Base-by-base conservation (phyloP, 768 basidiomycete species). In the Psilocybe subaeruginosa region DNA sequence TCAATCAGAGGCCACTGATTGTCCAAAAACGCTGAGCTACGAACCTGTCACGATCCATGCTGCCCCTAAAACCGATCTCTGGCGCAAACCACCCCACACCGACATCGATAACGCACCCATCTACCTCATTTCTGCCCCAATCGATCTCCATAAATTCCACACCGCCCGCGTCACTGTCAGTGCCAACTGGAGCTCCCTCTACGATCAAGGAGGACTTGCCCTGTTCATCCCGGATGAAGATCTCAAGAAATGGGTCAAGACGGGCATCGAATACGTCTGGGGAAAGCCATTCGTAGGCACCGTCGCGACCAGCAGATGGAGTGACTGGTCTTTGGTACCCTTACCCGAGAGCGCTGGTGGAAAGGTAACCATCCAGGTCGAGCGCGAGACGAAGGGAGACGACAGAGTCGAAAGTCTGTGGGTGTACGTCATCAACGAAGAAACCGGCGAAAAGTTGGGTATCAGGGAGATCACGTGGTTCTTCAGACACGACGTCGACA, bases 151-250 rank as follows among this genome's bases (percentile, higher is more conserved):
- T 59, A 64, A 51, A 46, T 74, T 74, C 67, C 72, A 68, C 52
- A 67, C 71, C n/a, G 73, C 73, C 6, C 66, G 67, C 51, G 72
- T 74, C 49, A 74, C 72, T 19, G 68, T 74, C 49, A 66, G 60
- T 19, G 73, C 59, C 0, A 60, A 69, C 35, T 73, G 72, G 73
- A 68, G 64, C 59, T 69, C 68, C 12, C 69, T 68, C 14, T 74
- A 74, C 62, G 73, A 74, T 59, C 73, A 74, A 45, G 73, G 72
- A 19, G 73, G 73, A 11, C 59, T 74, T 14, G 72, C 65, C 8
- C 63, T 74, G 33, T 73, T 73, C 63, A 72, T 74, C 60, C 73
- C 73, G 2, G 73, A 74, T 29, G 73, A 74, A 43, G 73, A 74
- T 37, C 64, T 70, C 35, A 72, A 67, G 45, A 74, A 74, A 47